A percentile compares a stretch with the other conserved stretches of the same genome.
These are phyloP conservation scores for Xanthoconium purpureum DNA, from an alignment of 768 basidiomycete genomes.

Conservation along the genomic window DNA sequence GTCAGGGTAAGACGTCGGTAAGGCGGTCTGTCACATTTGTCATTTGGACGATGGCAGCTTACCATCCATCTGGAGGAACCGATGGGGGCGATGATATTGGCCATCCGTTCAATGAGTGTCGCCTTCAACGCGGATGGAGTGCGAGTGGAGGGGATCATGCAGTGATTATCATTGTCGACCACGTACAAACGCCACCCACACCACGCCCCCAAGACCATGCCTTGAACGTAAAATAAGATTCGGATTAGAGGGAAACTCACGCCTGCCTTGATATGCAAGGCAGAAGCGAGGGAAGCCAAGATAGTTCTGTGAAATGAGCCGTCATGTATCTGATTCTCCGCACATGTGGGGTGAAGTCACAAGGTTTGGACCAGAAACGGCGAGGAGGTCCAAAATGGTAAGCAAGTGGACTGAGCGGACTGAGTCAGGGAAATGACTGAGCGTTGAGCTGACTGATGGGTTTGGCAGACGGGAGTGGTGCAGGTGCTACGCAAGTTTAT, in stretches of 20 bases:
- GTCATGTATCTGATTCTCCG: conserved; percentile 26
- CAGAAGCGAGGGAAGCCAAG: conserved; percentile 17
- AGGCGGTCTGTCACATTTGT: neutral
- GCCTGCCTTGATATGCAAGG: conserved; percentile 27
- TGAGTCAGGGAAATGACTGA: neutral
- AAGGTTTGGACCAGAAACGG: conserved; percentile 6
- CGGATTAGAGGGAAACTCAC: conserved; percentile 10
- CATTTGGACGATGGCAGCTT: neutral
- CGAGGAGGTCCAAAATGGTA: conserved; percentile 16
- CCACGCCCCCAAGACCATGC: conserved; percentile 2
- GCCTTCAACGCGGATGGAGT: conserved; percentile 1
- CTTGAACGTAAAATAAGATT: conserved; percentile 19
- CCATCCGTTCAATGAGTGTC: neutral
- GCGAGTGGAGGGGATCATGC: neutral
- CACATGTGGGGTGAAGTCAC: conserved; percentile 28
- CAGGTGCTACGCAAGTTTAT: neutral
- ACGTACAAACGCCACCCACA: conserved; percentile 22
- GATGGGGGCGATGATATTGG: neutral
- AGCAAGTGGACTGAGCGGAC: conserved; percentile 6
- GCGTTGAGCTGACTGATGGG: neutral
- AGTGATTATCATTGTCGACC: conserved; percentile 21
- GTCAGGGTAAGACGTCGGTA: conserved; percentile 9
- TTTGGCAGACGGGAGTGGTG: conserved; percentile 9
- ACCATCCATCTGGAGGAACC: neutral
- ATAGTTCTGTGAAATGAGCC: conserved; percentile 20